A percentile compares a stretch with the other conserved stretches of the same genome.
phyloP scores from a whole-genome alignment of 768 basidiomycete genomes.

The Auricularia cornea region DNA sequence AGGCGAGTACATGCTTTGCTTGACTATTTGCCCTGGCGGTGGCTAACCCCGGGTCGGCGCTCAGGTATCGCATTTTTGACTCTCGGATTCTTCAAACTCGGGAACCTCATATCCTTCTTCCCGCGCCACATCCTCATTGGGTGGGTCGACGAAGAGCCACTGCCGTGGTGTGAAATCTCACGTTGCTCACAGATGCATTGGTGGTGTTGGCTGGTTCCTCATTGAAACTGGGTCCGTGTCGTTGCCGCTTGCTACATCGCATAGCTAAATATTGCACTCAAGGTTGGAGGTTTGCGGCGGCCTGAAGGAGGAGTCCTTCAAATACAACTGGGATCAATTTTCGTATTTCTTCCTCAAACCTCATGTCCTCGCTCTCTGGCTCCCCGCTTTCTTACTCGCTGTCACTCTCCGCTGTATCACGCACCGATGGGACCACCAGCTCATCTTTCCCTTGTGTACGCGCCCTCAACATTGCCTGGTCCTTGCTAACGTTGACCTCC shows the following conservation, averaged over 20 bases:
- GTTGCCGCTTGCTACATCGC: no score
- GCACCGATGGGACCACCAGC: constrained; percentile 70
- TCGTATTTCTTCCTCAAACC: constrained; percentile 56
- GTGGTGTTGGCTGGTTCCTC: constrained; percentile 92
- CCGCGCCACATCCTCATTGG: constrained; percentile 96
- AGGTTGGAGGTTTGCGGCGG: constrained; percentile 82
- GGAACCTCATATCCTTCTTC: constrained; percentile 72
- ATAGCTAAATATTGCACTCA: no score
- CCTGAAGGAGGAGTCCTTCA: constrained; percentile 69
- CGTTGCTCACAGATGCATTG: constrained; percentile 53
- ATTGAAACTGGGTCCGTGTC: constrained; percentile 73
- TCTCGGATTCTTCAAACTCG: constrained; percentile 78
- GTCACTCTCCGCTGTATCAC: constrained; percentile 74
- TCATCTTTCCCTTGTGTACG: constrained; percentile 85
- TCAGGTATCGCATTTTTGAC: constrained; percentile 10
- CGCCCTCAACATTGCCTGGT: constrained; percentile 13
- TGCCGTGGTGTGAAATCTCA: constrained; percentile 3
- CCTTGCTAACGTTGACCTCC: background rate
- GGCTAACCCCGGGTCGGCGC: no score
- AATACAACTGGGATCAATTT: constrained; percentile 55
- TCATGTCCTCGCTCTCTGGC: constrained; percentile 68
- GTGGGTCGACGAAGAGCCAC: constrained; percentile 29
- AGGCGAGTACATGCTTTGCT: constrained; percentile 35
- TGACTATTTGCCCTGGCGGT: no score
- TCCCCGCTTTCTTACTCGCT: constrained; percentile 68